Conservation (phyloP, 75 land plant species). For the Larix kaempferi region DNA sequence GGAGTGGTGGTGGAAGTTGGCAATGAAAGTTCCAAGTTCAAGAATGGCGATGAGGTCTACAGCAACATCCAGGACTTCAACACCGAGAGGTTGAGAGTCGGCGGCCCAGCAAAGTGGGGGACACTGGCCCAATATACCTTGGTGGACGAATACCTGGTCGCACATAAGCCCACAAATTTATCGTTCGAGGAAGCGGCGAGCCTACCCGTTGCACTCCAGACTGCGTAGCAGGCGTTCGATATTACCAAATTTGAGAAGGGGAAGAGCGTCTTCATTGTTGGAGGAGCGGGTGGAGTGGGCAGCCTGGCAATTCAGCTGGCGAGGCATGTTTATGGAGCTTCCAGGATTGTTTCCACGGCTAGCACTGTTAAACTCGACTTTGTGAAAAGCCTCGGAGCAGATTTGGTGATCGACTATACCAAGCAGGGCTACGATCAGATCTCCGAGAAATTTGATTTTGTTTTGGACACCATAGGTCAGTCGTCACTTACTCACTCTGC, state of each 20-base stretch:
- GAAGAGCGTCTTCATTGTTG: slow-evolving; percentile 28
- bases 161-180: slow-evolving; percentile 28
- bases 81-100: neutral
- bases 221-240: slow-evolving; percentile 32
- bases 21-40: neutral
- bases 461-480: slow-evolving; percentile 38
- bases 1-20: slow-evolving; percentile 41
- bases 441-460: slow-evolving; percentile 44
- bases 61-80: slow-evolving; percentile 36
- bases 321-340: slow-evolving; percentile 43
- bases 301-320: slow-evolving; percentile 48
- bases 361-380: slow-evolving; percentile 44
- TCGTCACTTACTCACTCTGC: slow-evolving; percentile 9
- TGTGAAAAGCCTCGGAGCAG: slow-evolving; percentile 47
- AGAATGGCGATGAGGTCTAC: slow-evolving; percentile 50
- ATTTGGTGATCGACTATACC: slow-evolving; percentile 48
- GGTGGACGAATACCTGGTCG: slow-evolving; percentile 39
- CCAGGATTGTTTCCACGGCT: slow-evolving; percentile 34
- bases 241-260: slow-evolving; percentile 27
- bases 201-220: slow-evolving; percentile 39
- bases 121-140: slow-evolving; percentile 41
- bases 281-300: slow-evolving; percentile 57
- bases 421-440: slow-evolving; percentile 30
- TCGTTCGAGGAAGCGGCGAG: slow-evolving; percentile 52
- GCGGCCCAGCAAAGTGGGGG: slow-evolving; percentile 26